Percentiles rank a stretch among this genome's conserved stretches.
Evolutionary conservation across 129 eudicot genomes (phyloP).

Genomic region (Flaveria robusta): DNA sequence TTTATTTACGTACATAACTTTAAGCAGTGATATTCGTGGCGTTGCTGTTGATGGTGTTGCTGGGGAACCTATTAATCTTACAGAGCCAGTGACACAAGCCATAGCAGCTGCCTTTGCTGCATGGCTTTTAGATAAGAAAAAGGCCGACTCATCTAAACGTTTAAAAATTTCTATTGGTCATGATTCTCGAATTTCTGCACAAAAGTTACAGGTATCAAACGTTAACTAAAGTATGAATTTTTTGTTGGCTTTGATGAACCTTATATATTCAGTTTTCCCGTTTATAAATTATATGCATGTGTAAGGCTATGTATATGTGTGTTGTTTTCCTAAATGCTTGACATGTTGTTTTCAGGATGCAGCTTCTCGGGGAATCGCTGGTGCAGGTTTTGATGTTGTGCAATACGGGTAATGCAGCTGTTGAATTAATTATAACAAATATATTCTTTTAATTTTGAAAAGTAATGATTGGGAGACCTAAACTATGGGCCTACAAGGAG

Average conservation of each 20-base stretch:
- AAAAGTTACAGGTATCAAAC: constrained; percentile 68
- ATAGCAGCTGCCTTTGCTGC: constrained; percentile 92
- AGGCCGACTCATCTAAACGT: constrained; percentile 52
- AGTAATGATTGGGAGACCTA: neutral
- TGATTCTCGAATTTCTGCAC: constrained; percentile 91
- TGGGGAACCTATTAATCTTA: constrained; percentile 88
- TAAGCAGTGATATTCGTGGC: constrained; percentile 93
- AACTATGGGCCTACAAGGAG: neutral
- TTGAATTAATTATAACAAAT: constrained; percentile 6
- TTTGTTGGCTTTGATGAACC: constrained; percentile 12
- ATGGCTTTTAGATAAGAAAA: constrained; percentile 82
- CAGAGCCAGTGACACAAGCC: constrained; percentile 94
- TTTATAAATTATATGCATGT: constrained; percentile 7
- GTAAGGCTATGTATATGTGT: neutral
- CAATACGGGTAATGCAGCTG: constrained; percentile 73
- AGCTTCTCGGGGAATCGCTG: constrained; percentile 83
- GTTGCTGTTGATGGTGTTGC: constrained; percentile 94
- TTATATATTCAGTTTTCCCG: neutral
- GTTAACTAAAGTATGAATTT: neutral
- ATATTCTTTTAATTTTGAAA: neutral
- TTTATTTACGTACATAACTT: constrained; percentile 15
- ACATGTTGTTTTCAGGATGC: constrained; percentile 79
- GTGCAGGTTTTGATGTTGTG: constrained; percentile 80
- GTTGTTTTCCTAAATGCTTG: constrained; percentile 17
- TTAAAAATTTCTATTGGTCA: constrained; percentile 79